These are phyloP conservation scores for Coemansia sp. DNA, from an alignment of 192 early-diverging fungal genomes.

Conservation along the genomic window DNA sequence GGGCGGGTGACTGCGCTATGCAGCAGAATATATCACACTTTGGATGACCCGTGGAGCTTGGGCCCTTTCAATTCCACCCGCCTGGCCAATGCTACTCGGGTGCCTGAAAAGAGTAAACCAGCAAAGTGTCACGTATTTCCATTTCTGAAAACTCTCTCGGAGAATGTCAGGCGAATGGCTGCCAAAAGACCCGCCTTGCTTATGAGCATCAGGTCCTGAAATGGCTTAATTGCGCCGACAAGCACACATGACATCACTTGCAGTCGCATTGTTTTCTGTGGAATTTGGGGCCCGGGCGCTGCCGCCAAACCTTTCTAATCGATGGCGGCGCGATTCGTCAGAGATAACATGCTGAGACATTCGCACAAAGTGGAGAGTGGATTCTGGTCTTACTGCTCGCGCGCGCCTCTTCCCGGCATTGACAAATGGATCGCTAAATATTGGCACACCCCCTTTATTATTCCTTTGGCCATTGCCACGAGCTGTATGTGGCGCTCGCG, in stretches of 20 bases:
- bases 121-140: not conserved
- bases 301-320: not conserved
- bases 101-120: not conserved
- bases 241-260: conserved; percentile 2
- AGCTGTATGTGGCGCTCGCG: not conserved
- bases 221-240: not conserved
- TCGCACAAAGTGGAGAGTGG: not conserved
- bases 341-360: not conserved
- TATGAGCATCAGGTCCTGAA: not conserved
- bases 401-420: conserved; percentile 2
- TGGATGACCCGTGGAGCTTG: not conserved
- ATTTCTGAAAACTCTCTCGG: not conserved
- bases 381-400: not conserved
- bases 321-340: not conserved
- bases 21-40: not conserved
- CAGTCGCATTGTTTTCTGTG: not conserved
- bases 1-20: too few species aligned
- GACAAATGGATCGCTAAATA: not conserved
- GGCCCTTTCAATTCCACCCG: not conserved
- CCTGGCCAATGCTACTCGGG: not conserved
- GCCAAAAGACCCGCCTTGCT: not conserved
- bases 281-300: conserved; percentile 2
- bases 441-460: not conserved
- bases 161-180: not conserved
- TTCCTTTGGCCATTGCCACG: not conserved